Conservation (phyloP, 2,329 filamentous ascomycete genomes). For the Pestalotiopsis sp. region DNA sequence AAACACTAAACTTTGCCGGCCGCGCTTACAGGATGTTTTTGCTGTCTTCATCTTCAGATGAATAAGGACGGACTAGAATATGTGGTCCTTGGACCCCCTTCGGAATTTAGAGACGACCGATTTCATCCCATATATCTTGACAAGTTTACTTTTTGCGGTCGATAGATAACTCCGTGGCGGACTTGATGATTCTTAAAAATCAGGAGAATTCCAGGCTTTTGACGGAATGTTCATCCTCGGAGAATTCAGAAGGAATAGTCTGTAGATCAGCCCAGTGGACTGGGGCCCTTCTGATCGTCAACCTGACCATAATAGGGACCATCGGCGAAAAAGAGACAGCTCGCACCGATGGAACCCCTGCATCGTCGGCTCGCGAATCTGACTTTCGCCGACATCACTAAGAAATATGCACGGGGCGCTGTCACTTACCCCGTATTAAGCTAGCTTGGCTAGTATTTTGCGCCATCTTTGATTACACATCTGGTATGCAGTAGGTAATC, state of each 20-base stretch:
- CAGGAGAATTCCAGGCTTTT: background rate
- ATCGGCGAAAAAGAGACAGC: background rate
- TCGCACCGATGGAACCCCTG: background rate
- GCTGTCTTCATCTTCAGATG: background rate
- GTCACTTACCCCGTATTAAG: background rate
- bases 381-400: conserved; percentile 3
- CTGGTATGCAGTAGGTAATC: background rate
- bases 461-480: background rate
- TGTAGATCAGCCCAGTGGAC: background rate
- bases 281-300: background rate
- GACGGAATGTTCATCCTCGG: background rate
- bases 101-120: background rate
- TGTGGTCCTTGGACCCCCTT: background rate
- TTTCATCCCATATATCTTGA: background rate
- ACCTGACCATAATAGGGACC: no score
- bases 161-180: background rate
- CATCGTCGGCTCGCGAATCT: background rate
- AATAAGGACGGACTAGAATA: background rate
- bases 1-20: background rate
- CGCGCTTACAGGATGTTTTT: background rate
- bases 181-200: background rate
- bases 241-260: background rate
- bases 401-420: background rate
- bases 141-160: background rate
- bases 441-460: background rate